Base-by-base conservation (phyloP, 306 rosid species). In the Lablab purpureus region DNA sequence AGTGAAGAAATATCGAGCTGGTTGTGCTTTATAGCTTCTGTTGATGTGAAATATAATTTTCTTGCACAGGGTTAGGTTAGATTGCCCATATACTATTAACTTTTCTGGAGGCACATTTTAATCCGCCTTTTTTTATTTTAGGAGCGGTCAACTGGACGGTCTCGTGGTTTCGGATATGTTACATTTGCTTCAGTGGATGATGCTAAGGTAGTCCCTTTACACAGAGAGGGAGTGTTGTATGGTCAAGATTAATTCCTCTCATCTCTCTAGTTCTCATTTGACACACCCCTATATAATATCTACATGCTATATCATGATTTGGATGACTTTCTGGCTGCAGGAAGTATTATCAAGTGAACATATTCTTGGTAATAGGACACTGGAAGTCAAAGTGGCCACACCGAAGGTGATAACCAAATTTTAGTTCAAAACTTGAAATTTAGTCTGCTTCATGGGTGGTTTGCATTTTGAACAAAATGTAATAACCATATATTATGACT, bases 91-190 rank as follows among this genome's bases (percentile, higher is more conserved):
- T 21, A 10, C n/a, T 55, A 8, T 70, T 56, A 58, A 18, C 64
- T 55, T 62, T 77, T 68, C 59, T 70, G 22, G 76, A 46, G 70
- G 69, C 28, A 54, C 17, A 73, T 75, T 75, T 45, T 75, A 71
- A 73, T 73, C 25, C 18, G 12, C 30, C 32, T 67, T 21, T n/a
- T 32, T 83, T 27, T 62, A 41, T 71, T 74, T 75, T 78, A 96
- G 99, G 98, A 96, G 84, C 87, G 98, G 17, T 85, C 98, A 56
- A 90, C 94, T 75, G 98, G 98, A 21, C 84, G 99, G 22, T 96
- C 99, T 84, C 99, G 98, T 18, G 98, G 99, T 21, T 96, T 96
- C 86, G 99, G 99, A 71, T 93, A 96, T 82, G 98, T 93, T 25
- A 96, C 99, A 49, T 96, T 96, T 90, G 86, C 84, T 10, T 90